phyloP scores from a whole-genome alignment of 495 filamentous ascomycete genomes.

The Bacidia gigantensis region DNA sequence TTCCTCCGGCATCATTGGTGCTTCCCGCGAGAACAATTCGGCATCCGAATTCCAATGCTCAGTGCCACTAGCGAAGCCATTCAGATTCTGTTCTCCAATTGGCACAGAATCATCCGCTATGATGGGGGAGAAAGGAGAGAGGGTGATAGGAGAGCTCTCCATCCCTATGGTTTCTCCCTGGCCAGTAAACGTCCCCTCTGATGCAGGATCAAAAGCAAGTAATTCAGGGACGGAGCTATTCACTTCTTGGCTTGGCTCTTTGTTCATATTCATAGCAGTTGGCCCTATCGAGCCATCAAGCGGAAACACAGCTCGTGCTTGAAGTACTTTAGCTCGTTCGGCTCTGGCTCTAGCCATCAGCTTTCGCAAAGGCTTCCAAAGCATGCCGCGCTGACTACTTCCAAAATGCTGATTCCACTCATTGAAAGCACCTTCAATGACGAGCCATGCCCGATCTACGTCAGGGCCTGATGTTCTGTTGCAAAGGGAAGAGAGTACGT shows the following conservation, averaged over 20 bases:
- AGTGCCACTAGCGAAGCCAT: background rate
- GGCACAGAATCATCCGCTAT: background rate
- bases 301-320: constrained; percentile 14
- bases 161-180: background rate
- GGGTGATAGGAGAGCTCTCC: background rate
- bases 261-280: constrained; percentile 1
- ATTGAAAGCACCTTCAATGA: constrained; percentile 32
- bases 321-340: constrained; percentile 31
- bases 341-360: constrained; percentile 35
- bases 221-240: constrained; percentile 3
- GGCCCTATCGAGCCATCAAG: constrained; percentile 18
- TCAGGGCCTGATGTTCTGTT: constrained; percentile 35
- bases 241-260: constrained; percentile 6
- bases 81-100: background rate
- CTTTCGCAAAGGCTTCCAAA: constrained; percentile 42
- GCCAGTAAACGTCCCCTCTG: constrained; percentile 1
- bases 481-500: constrained; percentile 38
- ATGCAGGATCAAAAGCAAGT: constrained; percentile 3
- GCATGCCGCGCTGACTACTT: constrained; percentile 27
- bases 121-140: background rate
- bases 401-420: constrained; percentile 28
- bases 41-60: constrained; percentile 7
- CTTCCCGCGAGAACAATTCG: constrained; percentile 2
- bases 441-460: constrained; percentile 41
- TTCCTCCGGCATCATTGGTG: constrained; percentile 7